A percentile compares a stretch with the other conserved stretches of the same genome.
phyloP scores from a whole-genome alignment of 768 basidiomycete species.

The Sarcomyxa edulis region DNA sequence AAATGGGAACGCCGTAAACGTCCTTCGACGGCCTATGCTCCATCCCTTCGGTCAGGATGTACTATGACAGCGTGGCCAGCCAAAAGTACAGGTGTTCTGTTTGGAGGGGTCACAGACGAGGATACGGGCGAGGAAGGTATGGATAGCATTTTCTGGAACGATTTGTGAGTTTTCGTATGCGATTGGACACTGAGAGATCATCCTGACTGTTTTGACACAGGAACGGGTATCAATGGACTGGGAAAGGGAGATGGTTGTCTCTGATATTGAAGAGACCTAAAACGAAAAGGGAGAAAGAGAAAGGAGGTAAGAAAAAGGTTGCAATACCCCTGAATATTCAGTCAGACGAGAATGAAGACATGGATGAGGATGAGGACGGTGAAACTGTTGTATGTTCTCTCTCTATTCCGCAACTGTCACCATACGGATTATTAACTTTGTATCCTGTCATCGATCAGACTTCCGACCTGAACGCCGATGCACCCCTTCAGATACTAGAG shows the following conservation, averaged over 20 bases:
- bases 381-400: constrained; percentile 8
- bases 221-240: constrained; percentile 70
- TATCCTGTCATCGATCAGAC: no score
- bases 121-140: constrained; percentile 80
- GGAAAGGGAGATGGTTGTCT: constrained; percentile 75
- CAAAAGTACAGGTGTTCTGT: constrained; percentile 69
- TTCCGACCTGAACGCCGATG: no score
- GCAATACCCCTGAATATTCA: constrained; percentile 9
- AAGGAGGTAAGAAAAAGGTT: constrained; percentile 40
- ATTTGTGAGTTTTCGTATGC: constrained; percentile 49
- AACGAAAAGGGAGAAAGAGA: constrained; percentile 39
- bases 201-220: constrained; percentile 26
- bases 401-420: no score
- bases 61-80: constrained; percentile 81
- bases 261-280: constrained; percentile 76
- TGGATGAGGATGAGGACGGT: constrained; percentile 13
- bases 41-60: constrained; percentile 70
- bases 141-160: constrained; percentile 85
- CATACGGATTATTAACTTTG: no score
- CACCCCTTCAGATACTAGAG: no score
- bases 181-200: not conserved
- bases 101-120: constrained; percentile 86
- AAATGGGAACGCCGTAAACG: constrained; percentile 89
- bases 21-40: constrained; percentile 63
- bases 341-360: no score